These are phyloP conservation scores for Phytophthora brassicae DNA, from an alignment of 352 stramenopile genomes.

Conservation along the genomic window DNA sequence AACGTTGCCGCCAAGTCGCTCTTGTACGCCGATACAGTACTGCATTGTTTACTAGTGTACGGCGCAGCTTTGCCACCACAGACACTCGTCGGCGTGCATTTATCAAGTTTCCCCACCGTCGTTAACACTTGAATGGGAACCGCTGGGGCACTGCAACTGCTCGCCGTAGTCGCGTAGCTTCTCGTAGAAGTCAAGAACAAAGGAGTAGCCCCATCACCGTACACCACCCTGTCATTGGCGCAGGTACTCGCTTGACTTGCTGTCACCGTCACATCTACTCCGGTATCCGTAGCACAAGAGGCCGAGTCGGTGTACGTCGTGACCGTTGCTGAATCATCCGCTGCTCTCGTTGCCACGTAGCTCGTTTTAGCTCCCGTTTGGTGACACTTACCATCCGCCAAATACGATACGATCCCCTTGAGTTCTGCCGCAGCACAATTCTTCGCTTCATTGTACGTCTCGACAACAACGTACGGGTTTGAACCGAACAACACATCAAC, in stretches of 20 bases:
- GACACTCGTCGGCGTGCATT: not conserved
- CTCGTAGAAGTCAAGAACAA: not conserved
- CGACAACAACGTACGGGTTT: not conserved
- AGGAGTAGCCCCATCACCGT: not conserved
- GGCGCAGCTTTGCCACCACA: not conserved
- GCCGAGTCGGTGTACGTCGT: not conserved
- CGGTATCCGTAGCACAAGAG: not conserved
- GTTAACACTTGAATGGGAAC: not conserved
- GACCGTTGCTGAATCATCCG: not conserved
- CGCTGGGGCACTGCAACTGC: not conserved
- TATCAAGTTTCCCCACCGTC: not conserved
- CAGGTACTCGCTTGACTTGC: not conserved
- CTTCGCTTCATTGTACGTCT: not conserved
- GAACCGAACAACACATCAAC: not conserved
- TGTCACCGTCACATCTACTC: not conserved
- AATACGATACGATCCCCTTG: not conserved
- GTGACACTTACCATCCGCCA: not conserved
- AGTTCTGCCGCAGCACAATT: not conserved
- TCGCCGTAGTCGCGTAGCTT: not conserved
- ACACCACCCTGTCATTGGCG: not conserved
- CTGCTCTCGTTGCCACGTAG: not conserved
- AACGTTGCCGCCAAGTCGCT: not conserved
- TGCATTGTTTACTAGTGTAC: not conserved
- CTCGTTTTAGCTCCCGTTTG: not conserved
- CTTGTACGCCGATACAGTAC: not conserved